Evolutionary conservation across 2,329 filamentous ascomycete genomes (phyloP).

Genomic region (Aureobasidium lini): DNA sequence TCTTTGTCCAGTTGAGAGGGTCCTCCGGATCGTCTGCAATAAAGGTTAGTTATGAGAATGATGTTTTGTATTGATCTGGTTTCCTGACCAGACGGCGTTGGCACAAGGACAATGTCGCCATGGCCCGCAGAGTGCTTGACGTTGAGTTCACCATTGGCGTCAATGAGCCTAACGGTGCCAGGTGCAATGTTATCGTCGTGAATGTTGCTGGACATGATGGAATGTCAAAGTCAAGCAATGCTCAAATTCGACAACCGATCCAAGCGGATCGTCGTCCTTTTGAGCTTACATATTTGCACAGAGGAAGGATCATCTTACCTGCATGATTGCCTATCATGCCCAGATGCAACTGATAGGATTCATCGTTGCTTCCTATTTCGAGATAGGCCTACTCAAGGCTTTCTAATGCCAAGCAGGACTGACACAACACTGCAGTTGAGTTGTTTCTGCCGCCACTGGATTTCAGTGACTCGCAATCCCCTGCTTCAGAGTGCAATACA

Average conservation of each 20-base stretch:
- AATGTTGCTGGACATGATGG: not conserved
- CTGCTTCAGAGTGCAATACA: not conserved
- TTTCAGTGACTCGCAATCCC: no score
- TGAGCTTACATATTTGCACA: not conserved
- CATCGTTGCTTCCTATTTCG: not conserved
- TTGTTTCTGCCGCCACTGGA: not conserved
- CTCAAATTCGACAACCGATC: not conserved
- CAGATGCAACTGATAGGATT: not conserved
- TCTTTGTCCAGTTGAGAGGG: conserved; percentile 20
- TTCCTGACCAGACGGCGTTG: conserved; percentile 30
- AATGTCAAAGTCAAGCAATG: not conserved
- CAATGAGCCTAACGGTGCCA: conserved; percentile 37
- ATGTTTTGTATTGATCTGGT: not conserved
- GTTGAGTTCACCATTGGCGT: conserved; percentile 31
- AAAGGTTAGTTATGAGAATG: not conserved
- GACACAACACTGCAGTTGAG: not conserved
- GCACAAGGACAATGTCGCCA: conserved; percentile 34
- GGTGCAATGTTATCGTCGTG: conserved; percentile 19
- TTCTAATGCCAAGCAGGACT: not conserved
- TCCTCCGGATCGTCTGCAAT: conserved; percentile 19
- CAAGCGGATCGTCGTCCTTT: not conserved
- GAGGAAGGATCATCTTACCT: not conserved
- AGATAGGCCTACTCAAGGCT: not conserved
- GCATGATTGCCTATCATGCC: not conserved
- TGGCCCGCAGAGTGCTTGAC: conserved; percentile 30